phyloP scores from a whole-genome alignment of 177 flowering plant genomes.

The Vitis hybrid region DNA sequence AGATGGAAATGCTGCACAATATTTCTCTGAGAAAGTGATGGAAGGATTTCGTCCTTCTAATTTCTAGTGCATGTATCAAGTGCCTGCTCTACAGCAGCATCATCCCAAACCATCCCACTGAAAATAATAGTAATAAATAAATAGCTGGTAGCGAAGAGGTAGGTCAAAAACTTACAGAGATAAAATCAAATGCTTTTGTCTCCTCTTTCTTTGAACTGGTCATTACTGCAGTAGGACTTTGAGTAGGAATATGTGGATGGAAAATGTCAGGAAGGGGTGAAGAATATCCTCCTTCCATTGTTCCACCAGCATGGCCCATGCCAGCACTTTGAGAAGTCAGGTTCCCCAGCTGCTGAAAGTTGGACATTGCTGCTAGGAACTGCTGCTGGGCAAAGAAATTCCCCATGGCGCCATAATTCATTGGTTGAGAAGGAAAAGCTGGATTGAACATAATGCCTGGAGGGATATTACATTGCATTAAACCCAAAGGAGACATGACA shows the following conservation, averaged over 20 bases:
- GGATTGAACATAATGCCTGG: constrained; percentile 68
- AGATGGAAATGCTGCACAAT: too few relatives aligned
- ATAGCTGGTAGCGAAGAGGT: not conserved
- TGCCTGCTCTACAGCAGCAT: too few relatives aligned
- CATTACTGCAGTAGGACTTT: constrained; percentile 40
- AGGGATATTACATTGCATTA: constrained; percentile 51
- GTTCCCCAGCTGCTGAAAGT: constrained; percentile 65
- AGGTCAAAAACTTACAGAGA: constrained; percentile 64
- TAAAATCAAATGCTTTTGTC: constrained; percentile 90
- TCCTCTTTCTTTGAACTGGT: constrained; percentile 81
- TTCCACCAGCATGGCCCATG: constrained; percentile 30
- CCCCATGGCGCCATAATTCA: constrained; percentile 74
- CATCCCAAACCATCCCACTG: too few relatives aligned
- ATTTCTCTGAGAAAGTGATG: too few relatives aligned
- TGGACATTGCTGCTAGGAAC: constrained; percentile 76
- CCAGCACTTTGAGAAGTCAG: constrained; percentile 41
- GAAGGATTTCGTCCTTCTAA: too few relatives aligned
- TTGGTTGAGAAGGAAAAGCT: constrained; percentile 52
- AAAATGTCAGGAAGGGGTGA: constrained; percentile 80
- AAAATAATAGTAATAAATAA: not conserved
- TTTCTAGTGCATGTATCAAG: too few relatives aligned
- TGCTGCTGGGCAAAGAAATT: constrained; percentile 78
- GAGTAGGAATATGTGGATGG: constrained; percentile 49
- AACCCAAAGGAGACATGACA: constrained; percentile 47
- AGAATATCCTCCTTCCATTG: constrained; percentile 43